These are phyloP conservation scores for Buddleja alternifolia DNA, from an alignment of 257 asterid genomes.

Conservation along the genomic window DNA sequence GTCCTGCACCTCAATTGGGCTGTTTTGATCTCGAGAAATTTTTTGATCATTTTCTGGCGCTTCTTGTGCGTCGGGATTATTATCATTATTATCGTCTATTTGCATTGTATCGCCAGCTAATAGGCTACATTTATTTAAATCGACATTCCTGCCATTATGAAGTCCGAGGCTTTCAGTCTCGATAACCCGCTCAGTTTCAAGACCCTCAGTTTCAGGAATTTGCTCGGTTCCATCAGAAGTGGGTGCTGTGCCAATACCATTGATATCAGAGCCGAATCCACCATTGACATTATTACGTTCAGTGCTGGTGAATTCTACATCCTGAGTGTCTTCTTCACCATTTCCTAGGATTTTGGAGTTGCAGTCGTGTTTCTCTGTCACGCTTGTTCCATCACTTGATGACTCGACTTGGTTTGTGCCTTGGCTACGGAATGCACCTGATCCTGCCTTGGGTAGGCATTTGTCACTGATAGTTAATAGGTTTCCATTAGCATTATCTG, in stretches of 20 bases:
- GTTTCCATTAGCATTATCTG: conserved; percentile 28
- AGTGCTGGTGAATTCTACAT: conserved; percentile 61
- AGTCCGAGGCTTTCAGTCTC: conserved; percentile 67
- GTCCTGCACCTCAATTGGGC: conserved; percentile 29
- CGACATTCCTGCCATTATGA: conserved; percentile 31
- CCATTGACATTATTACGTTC: conserved; percentile 48
- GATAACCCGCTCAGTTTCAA: conserved; percentile 62
- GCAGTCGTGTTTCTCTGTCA: conserved; percentile 82
- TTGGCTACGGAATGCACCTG: conserved; percentile 37
- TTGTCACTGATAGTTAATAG: conserved; percentile 38
- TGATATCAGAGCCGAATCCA: conserved; percentile 84
- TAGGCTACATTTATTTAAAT: conserved; percentile 39
- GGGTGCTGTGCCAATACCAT: conserved; percentile 53
- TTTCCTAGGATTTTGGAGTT: conserved; percentile 55
- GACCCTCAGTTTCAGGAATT: conserved; percentile 3
- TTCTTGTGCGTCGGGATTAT: conserved; percentile 38
- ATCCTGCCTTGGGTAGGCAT: conserved; percentile 41
- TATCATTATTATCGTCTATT: conserved; percentile 43
- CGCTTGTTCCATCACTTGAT: conserved; percentile 77
- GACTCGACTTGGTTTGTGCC: conserved; percentile 42
- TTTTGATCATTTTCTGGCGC: conserved; percentile 35
- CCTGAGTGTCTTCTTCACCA: conserved; percentile 73
- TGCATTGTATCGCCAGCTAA: conserved; percentile 44
- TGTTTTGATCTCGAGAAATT: conserved; percentile 20
- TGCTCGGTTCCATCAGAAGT: conserved; percentile 52